Evolutionary conservation across 352 stramenopile species (phyloP).

Genomic region (Pythium oligandrum): DNA sequence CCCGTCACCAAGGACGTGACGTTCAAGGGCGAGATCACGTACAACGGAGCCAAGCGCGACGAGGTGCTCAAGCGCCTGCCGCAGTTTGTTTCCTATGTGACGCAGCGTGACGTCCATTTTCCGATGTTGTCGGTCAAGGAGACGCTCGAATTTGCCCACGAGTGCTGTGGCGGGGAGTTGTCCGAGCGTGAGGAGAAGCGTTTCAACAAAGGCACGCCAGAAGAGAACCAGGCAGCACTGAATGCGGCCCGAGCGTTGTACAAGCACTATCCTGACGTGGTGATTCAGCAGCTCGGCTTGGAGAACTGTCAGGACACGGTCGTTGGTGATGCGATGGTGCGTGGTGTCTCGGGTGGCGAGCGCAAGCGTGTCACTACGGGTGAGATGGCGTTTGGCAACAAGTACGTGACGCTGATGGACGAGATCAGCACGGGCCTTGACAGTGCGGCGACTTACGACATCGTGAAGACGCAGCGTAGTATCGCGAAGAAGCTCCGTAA

Average conservation of each 20-base stretch:
- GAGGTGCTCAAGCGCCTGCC: too few species aligned
- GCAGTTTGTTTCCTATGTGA: too few species aligned
- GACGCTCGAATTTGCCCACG: conserved; percentile 19
- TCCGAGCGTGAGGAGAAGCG: conserved; percentile 8
- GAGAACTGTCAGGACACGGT: background rate
- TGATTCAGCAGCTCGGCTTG: conserved; percentile 29
- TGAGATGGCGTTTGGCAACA: too few species aligned
- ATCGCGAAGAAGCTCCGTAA: conserved; percentile 27
- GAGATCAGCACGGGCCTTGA: conserved; percentile 10
- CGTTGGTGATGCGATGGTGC: too few species aligned
- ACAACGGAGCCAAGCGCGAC: too few species aligned
- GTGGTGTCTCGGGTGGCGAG: too few species aligned
- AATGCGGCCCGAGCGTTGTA: conserved; percentile 17
- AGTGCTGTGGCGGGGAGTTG: conserved; percentile 15
- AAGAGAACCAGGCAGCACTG: conserved; percentile 14
- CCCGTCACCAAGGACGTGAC: too few species aligned
- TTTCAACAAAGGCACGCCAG: conserved; percentile 13
- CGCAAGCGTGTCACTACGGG: too few species aligned
- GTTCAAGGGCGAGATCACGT: too few species aligned
- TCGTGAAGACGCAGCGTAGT: conserved; percentile 25
- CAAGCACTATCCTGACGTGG: conserved; percentile 28
- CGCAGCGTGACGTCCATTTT: conserved; percentile 30
- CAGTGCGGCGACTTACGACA: conserved; percentile 16
- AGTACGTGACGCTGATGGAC: conserved; percentile 2
- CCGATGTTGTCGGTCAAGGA: background rate